A percentile compares a stretch with the other conserved stretches of the same genome.
Conservation (phyloP, 1,139 yeast genomes). For the Candida tunisiensis region DNA sequence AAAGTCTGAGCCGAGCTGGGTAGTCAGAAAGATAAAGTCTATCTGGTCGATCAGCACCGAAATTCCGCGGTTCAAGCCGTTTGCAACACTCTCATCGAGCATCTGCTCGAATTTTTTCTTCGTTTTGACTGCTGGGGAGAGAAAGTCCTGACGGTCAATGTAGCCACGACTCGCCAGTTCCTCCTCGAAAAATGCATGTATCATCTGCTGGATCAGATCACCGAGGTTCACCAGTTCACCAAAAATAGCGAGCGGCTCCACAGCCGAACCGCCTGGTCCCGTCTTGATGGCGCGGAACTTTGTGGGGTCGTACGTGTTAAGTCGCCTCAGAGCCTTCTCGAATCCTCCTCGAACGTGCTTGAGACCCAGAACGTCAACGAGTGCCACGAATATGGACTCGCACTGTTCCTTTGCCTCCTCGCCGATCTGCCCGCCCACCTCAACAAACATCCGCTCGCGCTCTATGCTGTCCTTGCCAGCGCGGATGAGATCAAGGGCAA, state of each 20-base stretch:
- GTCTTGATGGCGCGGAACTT: conserved; percentile 21
- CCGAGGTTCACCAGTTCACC: conserved; percentile 87
- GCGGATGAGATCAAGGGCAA: conserved; percentile 23
- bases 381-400: conserved; percentile 47
- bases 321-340: conserved; percentile 53
- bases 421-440: conserved; percentile 14
- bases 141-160: conserved; percentile 58
- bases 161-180: conserved; percentile 51
- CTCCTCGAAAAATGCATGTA: conserved; percentile 78
- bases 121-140: conserved; percentile 63
- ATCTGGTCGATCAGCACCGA: conserved; percentile 75
- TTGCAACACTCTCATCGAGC: conserved; percentile 81
- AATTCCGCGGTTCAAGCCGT: conserved; percentile 80
- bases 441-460: conserved; percentile 18
- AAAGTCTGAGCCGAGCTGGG: conserved; percentile 37
- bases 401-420: conserved; percentile 19
- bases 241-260: conserved; percentile 74
- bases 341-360: conserved; percentile 72
- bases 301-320: conserved; percentile 56
- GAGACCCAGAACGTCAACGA: conserved; percentile 47
- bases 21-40: conserved; percentile 31
- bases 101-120: conserved; percentile 66
- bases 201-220: conserved; percentile 83
- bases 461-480: conserved; percentile 21
- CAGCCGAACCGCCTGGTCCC: conserved; percentile 15